Evolutionary conservation across 441 rosid species (phyloP).

Genomic region (Jatropha multifida): DNA sequence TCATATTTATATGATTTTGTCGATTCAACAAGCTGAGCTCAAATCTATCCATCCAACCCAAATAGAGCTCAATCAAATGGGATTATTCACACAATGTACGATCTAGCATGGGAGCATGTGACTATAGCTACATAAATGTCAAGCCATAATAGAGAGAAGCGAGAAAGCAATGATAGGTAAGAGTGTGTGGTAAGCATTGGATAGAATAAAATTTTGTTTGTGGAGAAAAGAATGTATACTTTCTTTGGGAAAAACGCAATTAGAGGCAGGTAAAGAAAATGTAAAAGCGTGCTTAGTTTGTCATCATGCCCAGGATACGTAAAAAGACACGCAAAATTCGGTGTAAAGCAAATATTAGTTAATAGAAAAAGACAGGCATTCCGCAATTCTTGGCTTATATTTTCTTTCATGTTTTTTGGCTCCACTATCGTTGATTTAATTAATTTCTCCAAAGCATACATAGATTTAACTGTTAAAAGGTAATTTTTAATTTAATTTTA

Average conservation of each 20-base stretch:
- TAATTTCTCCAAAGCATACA: background rate
- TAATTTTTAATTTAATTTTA: no score
- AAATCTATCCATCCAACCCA: no score
- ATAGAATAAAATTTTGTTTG: no score
- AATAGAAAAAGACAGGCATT: background rate
- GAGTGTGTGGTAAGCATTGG: background rate
- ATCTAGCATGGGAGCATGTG: no score
- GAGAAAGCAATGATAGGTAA: background rate
- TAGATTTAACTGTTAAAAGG: no score
- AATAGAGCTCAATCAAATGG: no score
- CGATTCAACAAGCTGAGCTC: no score
- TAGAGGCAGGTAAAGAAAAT: background rate
- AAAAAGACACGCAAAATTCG: conserved; percentile 35
- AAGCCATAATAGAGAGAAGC: background rate
- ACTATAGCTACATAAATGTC: no score
- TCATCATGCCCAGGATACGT: conserved; percentile 33
- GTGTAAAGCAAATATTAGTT: conserved; percentile 38
- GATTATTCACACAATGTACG: no score
- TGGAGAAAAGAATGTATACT: no score
- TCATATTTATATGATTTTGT: no score
- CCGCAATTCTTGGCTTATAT: conserved; percentile 25
- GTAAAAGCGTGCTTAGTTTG: conserved; percentile 45
- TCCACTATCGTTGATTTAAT: background rate
- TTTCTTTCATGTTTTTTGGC: background rate
- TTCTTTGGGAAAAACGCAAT: background rate